Base-by-base conservation (phyloP, 768 basidiomycete genomes). In the Lanmaoa rubissima region DNA sequence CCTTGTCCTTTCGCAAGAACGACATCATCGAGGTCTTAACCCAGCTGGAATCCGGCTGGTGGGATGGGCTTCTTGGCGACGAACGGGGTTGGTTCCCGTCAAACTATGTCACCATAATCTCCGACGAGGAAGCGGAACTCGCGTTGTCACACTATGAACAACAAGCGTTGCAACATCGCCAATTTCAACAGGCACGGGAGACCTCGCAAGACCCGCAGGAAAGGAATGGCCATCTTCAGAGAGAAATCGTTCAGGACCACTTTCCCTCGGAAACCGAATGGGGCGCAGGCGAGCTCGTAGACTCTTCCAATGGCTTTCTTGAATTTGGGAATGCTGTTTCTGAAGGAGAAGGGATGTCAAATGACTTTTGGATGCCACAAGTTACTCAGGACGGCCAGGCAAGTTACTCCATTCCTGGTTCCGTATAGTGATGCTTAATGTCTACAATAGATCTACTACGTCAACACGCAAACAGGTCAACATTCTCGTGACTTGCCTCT, bases 31-130 rank as follows among this genome's bases (percentile, higher is more conserved):
- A 98, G 72, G 93, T 98, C 57, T 80, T 96, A 51, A 91, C 89
- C 12, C 88, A 87, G 64, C 85, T 98, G 53, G 90, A 92, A 38
- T 91, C 91, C 5, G 96, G 96, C 16, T 99, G 96, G 96, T 98
- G 95, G 97, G 96, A 99, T 71, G 96, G 96, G 5, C 76, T 97
- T 57, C 79, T 97, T 21, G 84, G 86, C 47, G 90, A 92, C 53
- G 88, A 90, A 70, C 85, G 96, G 49, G 96, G 96, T 55, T 96
- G 93, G 93, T 96, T 99, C 73, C 96, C 96, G 21, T 92, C 90
- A 62, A 99, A 98, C 76, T 98, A 97, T 76, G 94, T 97, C 44
- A 75, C 78, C 46, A 69, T 83, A 44, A 85, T 98, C 54, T 80
- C 84, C 26, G 90, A 92, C 59, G 87, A 90, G 65, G 91, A 92